Percentiles rank a stretch among this genome's conserved stretches.
Conservation (phyloP, 495 filamentous ascomycete genomes). For the Xylaria telfairii region DNA sequence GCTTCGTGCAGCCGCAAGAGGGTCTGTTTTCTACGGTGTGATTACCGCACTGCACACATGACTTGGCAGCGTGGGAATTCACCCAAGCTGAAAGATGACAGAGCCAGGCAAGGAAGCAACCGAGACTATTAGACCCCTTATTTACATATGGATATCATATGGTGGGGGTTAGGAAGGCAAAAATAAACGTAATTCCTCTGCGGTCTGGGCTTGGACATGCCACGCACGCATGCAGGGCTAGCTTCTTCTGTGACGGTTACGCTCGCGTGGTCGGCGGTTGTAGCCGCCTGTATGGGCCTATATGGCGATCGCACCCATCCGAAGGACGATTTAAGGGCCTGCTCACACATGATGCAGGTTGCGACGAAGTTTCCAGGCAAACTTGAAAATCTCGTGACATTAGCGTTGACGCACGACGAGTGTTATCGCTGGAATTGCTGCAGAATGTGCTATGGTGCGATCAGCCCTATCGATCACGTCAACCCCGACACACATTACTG, state of each 20-base stretch:
- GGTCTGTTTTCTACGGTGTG: constrained; percentile 24
- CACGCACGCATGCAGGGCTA: background rate
- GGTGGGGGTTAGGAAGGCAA: constrained; percentile 5
- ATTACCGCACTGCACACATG: constrained; percentile 26
- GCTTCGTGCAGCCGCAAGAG: constrained; percentile 20
- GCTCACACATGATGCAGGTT: constrained; percentile 3
- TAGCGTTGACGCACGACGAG: background rate
- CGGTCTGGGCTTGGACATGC: constrained; percentile 11
- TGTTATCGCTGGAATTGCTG: constrained; percentile 17
- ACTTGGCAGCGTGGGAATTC: constrained; percentile 33
- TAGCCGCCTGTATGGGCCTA: too few relatives aligned
- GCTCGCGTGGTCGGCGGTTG: background rate
- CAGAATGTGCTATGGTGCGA: constrained; percentile 35
- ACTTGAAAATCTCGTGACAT: background rate
- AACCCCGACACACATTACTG: constrained; percentile 37
- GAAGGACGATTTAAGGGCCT: background rate
- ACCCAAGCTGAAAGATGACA: constrained; percentile 4
- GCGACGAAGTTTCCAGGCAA: constrained; percentile 6
- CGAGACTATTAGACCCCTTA: background rate
- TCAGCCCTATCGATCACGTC: constrained; percentile 42
- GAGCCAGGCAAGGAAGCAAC: background rate
- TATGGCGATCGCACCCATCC: background rate
- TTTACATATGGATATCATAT: too few relatives aligned
- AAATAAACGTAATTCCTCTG: constrained; percentile 20
- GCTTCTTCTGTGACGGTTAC: constrained; percentile 1